Conservation (phyloP, 2,329 filamentous ascomycete genomes). For the Amesomyces nigricolor region DNA sequence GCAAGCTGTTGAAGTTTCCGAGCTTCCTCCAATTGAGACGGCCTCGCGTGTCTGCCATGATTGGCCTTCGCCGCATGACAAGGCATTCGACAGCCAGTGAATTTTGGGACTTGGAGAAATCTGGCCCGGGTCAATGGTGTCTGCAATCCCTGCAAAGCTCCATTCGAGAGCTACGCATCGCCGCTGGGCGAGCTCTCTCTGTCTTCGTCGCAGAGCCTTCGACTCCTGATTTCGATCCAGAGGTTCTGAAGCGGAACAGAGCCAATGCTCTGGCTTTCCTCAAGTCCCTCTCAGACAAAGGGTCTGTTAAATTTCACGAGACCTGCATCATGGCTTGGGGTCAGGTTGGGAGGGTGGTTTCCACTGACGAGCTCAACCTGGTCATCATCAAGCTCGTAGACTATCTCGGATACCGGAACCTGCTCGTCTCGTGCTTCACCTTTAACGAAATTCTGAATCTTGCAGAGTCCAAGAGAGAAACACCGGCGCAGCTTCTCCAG, state of each 20-base stretch:
- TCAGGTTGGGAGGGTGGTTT: constrained; percentile 70
- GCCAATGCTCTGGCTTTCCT: constrained; percentile 65
- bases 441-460: constrained; percentile 77
- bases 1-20: constrained; percentile 40
- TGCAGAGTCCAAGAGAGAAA: constrained; percentile 57
- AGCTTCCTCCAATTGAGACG: constrained; percentile 50
- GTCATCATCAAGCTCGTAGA: constrained; percentile 78
- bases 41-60: constrained; percentile 64
- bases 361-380: constrained; percentile 79
- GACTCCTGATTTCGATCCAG: constrained; percentile 33
- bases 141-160: constrained; percentile 78
- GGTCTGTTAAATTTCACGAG: constrained; percentile 65
- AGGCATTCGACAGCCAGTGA: constrained; percentile 56
- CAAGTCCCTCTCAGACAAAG: constrained; percentile 64
- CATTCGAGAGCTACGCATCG: constrained; percentile 75
- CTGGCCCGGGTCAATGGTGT: constrained; percentile 71
- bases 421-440: constrained; percentile 71
- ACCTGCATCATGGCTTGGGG: constrained; percentile 81
- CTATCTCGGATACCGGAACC: constrained; percentile 78
- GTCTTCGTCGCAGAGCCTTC: constrained; percentile 52
- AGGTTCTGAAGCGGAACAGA: constrained; percentile 57
- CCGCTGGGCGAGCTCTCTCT: constrained; percentile 55
- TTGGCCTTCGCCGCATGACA: constrained; percentile 62
- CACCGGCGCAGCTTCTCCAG: constrained; percentile 64
- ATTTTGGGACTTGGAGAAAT: constrained; percentile 62